These are phyloP conservation scores for Sphaerosporella brunnea DNA, from an alignment of 495 filamentous ascomycete species.

Conservation along the genomic window DNA sequence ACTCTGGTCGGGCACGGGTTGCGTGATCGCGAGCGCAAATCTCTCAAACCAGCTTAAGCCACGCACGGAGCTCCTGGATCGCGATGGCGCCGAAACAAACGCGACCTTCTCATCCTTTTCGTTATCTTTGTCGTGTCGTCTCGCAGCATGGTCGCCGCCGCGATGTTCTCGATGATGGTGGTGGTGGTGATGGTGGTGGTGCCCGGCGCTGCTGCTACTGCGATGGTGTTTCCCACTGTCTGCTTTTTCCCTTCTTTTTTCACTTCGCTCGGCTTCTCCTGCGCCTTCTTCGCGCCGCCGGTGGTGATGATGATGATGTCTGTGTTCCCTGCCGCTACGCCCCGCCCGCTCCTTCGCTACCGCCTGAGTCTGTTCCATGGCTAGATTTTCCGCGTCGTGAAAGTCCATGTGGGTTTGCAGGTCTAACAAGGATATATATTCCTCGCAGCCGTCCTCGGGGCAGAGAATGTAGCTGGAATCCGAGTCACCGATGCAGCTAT, in stretches of 20 bases:
- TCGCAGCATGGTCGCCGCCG: no score
- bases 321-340: conserved; percentile 11
- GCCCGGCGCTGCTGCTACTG: background rate
- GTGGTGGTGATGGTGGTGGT: background rate
- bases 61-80: background rate
- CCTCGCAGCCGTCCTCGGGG: conserved; percentile 52
- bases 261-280: background rate
- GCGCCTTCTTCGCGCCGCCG: background rate
- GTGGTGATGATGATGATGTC: background rate
- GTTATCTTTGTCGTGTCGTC: background rate
- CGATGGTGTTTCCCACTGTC: background rate
- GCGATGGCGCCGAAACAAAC: background rate
- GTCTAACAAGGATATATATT: conserved; percentile 41
- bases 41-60: conserved; percentile 4
- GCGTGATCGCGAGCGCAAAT: background rate
- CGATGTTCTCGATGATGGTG: background rate
- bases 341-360: conserved; percentile 6
- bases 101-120: background rate
- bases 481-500: no score
- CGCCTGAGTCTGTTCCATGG: conserved; percentile 30
- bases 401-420: conserved; percentile 57
- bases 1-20: background rate
- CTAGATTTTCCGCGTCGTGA: conserved; percentile 44
- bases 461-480: conserved; percentile 44
- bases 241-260: background rate